phyloP scores from a whole-genome alignment of 345 rosid species.

The Lumnitzera littorea region DNA sequence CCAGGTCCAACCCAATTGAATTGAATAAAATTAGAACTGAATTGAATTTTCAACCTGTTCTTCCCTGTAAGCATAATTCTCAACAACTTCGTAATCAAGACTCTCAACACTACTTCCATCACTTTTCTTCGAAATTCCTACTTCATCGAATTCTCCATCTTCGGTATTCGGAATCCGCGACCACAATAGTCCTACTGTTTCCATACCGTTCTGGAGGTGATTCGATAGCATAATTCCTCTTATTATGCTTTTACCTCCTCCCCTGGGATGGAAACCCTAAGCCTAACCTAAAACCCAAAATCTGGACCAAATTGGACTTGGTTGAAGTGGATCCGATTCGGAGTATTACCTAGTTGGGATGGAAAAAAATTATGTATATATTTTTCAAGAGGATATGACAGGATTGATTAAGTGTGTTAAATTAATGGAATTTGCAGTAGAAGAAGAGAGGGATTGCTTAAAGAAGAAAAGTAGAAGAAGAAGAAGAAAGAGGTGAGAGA shows the following conservation, averaged over 20 bases:
- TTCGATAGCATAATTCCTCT: conserved; percentile 53
- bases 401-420: no score
- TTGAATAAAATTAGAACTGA: not conserved
- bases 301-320: not conserved
- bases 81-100: conserved; percentile 92
- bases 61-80: conserved; percentile 88
- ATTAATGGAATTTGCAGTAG: no score
- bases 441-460: no score
- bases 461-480: no score
- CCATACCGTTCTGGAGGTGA: conserved; percentile 71
- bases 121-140: conserved; percentile 35
- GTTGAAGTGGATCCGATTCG: not conserved
- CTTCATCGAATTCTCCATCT: conserved; percentile 49
- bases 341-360: no score
- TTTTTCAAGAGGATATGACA: no score
- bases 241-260: no score
- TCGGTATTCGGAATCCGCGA: conserved; percentile 76
- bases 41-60: conserved; percentile 46
- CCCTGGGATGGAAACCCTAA: not conserved
- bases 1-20: not conserved
- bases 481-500: no score
- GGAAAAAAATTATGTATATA: no score
- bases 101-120: conserved; percentile 52
- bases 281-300: conserved; percentile 5
- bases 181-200: conserved; percentile 67